Evolutionary conservation across 257 asterid species (phyloP).

Genomic region (Linderniella brevidens): DNA sequence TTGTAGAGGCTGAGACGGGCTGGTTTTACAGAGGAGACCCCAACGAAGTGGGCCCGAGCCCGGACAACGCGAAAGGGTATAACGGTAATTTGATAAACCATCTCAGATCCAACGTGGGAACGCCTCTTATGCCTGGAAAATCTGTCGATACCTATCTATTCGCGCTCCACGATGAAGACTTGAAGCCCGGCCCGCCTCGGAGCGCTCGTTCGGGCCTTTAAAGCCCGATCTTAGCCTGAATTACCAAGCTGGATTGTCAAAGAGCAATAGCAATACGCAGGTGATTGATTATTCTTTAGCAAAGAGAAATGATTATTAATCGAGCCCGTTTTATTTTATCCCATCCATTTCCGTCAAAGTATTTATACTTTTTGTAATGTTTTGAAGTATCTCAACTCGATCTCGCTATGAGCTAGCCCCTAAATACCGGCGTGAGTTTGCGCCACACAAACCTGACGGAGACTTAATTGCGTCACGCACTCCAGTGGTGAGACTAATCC

Average conservation of each 20-base stretch:
- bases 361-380: no score
- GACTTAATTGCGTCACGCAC: no score
- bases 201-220: conserved; percentile 69
- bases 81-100: conserved; percentile 80
- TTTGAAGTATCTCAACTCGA: no score
- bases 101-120: conserved; percentile 71
- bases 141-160: conserved; percentile 82
- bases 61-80: conserved; percentile 74
- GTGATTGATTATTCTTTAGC: no score
- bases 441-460: no score
- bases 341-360: no score
- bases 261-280: conserved; percentile 30
- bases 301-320: no score
- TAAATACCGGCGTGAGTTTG: no score
- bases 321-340: no score
- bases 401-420: no score
- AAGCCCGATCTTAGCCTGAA: conserved; percentile 50
- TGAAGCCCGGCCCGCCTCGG: conserved; percentile 89
- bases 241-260: conserved; percentile 53
- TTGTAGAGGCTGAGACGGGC: conserved; percentile 97
- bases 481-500: no score
- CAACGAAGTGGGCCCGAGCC: conserved; percentile 55
- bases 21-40: conserved; percentile 96
- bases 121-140: conserved; percentile 94
- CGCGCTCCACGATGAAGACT: conserved; percentile 81